Percentiles rank a stretch among this genome's conserved stretches.
Conservation (phyloP, 768 basidiomycete species). For the Kwoniella shandongensis region DNA sequence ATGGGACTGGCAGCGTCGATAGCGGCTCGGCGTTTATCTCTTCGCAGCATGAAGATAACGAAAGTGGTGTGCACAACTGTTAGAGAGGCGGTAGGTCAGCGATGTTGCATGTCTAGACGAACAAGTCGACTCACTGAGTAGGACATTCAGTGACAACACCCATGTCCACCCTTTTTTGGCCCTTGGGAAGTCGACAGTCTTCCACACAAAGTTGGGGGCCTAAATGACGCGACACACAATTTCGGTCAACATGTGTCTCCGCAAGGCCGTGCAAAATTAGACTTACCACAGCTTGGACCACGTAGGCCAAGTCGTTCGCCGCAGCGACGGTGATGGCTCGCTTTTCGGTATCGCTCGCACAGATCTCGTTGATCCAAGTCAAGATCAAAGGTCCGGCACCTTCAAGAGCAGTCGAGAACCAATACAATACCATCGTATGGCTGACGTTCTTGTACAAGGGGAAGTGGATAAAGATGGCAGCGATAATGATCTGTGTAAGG, state of each 20-base stretch:
- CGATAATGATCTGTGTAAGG: slow-evolving; percentile 16
- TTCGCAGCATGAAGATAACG: slow-evolving; percentile 26
- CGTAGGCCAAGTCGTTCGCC: slow-evolving; percentile 45
- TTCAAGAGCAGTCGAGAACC: slow-evolving; percentile 33
- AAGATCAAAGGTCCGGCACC: slow-evolving; percentile 38
- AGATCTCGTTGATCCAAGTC: slow-evolving; percentile 42
- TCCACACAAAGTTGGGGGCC: slow-evolving; percentile 49
- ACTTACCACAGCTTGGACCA: slow-evolving; percentile 41
- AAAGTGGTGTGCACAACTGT: slow-evolving; percentile 29
- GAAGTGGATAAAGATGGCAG: slow-evolving; percentile 15
- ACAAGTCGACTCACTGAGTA: slow-evolving; percentile 41
- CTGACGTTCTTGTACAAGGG: slow-evolving; percentile 30
- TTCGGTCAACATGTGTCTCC: no score
- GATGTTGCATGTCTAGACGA: neutral
- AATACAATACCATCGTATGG: slow-evolving; percentile 31
- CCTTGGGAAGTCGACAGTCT: slow-evolving; percentile 36
- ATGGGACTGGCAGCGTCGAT: slow-evolving; percentile 1
- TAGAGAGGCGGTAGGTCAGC: neutral
- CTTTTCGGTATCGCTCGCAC: slow-evolving; percentile 33
- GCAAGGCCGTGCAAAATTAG: no score
- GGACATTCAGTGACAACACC: slow-evolving; percentile 24
- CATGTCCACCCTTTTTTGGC: slow-evolving; percentile 41
- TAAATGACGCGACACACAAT: no score
- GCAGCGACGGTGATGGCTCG: slow-evolving; percentile 36
- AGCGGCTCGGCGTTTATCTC: slow-evolving; percentile 21